A percentile compares a stretch with the other conserved stretches of the same genome.
Conservation (phyloP, 2,329 filamentous ascomycete species). For the Aspergillus ruber region DNA sequence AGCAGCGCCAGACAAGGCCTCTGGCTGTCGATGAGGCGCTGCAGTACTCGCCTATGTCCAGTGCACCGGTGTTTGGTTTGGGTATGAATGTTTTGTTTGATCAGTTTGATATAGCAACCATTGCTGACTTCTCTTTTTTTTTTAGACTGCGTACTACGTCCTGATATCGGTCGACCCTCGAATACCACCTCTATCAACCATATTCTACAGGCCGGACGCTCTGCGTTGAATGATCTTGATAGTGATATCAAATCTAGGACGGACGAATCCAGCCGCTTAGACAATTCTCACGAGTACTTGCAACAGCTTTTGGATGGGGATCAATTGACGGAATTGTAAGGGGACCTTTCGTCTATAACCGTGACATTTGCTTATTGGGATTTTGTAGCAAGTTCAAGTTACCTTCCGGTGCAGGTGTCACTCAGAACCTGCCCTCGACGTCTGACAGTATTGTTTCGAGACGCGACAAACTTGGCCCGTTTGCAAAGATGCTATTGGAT, state of each 20-base stretch:
- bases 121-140: constrained; percentile 7
- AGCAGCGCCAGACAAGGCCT: constrained; percentile 27
- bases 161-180: constrained; percentile 37
- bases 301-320: constrained; percentile 65
- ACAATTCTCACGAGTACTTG: constrained; percentile 67
- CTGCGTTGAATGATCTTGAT: constrained; percentile 62
- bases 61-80: constrained; percentile 41
- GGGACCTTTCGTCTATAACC: neutral
- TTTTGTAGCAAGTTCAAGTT: constrained; percentile 37
- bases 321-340: constrained; percentile 47
- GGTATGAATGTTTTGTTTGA: constrained; percentile 21
- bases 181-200: constrained; percentile 35
- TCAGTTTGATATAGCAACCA: neutral
- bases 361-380: constrained; percentile 9
- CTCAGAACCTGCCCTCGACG: constrained; percentile 11
- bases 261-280: constrained; percentile 55
- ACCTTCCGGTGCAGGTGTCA: constrained; percentile 21
- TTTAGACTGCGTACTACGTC: constrained; percentile 36
- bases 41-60: constrained; percentile 46
- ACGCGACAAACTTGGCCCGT: constrained; percentile 40
- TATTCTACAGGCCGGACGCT: constrained; percentile 47
- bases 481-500: constrained; percentile 50
- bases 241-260: constrained; percentile 58
- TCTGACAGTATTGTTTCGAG: constrained; percentile 17
- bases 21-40: constrained; percentile 43